These are phyloP conservation scores for Leptographium procerum DNA, from an alignment of 2,329 filamentous ascomycete genomes.

Conservation along the genomic window DNA sequence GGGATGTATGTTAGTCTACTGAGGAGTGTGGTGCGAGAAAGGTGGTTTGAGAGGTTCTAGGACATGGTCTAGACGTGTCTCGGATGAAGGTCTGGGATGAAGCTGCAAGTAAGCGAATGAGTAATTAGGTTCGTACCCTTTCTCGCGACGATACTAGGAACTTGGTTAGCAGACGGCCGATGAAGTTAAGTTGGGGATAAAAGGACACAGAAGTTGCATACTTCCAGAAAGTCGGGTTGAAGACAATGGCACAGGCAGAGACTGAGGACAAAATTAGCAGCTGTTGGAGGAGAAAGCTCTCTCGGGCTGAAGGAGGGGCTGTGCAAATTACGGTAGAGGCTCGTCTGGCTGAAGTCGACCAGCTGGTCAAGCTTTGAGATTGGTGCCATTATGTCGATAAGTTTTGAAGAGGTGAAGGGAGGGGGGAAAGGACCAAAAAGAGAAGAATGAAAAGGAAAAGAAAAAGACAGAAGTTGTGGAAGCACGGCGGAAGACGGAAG, in stretches of 20 bases:
- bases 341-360: slow-evolving; percentile 56
- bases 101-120: neutral
- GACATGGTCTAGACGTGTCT: too few species aligned
- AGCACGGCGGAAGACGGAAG: neutral
- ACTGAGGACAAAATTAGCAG: slow-evolving; percentile 40
- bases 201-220: slow-evolving; percentile 26
- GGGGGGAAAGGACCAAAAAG: neutral
- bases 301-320: slow-evolving; percentile 11
- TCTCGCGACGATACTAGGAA: slow-evolving; percentile 74
- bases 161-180: slow-evolving; percentile 25
- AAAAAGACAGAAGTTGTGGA: neutral
- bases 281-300: neutral
- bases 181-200: neutral
- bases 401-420: neutral
- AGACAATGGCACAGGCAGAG: slow-evolving; percentile 69
- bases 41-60: slow-evolving; percentile 7
- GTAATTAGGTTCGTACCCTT: slow-evolving; percentile 51
- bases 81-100: too few species aligned
- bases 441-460: neutral
- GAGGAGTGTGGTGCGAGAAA: too few species aligned
- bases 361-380: slow-evolving; percentile 16
- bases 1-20: too few species aligned
- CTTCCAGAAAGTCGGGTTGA: slow-evolving; percentile 99
- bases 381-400: slow-evolving; percentile 1
- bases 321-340: slow-evolving; percentile 54